Percentiles rank a stretch among this genome's conserved stretches.
Evolutionary conservation across 768 basidiomycete genomes (phyloP).

Genomic region (Cantharellus anzutake): DNA sequence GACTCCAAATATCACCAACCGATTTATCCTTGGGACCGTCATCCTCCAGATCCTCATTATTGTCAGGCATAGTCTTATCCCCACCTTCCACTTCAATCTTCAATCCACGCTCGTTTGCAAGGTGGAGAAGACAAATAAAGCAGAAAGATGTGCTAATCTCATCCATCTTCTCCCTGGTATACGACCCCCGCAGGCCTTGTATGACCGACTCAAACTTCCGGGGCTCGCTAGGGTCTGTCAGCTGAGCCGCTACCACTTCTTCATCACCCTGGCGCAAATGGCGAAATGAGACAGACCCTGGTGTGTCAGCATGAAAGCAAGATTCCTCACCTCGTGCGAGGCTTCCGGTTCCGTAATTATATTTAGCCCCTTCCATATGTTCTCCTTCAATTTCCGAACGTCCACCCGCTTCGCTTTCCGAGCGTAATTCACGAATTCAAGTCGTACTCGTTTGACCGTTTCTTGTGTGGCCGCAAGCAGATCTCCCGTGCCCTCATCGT

Average conservation of each 20-base stretch:
- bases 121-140: conserved; percentile 90
- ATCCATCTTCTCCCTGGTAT: conserved; percentile 86
- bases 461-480: conserved; percentile 64
- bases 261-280: neutral
- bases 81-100: conserved; percentile 34
- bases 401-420: conserved; percentile 94
- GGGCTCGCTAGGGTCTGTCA: conserved; percentile 46
- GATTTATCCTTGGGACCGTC: conserved; percentile 9
- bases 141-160: conserved; percentile 99
- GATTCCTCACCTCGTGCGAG: conserved; percentile 20
- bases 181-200: conserved; percentile 55
- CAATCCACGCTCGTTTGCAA: conserved; percentile 92
- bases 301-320: conserved; percentile 1
- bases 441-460: conserved; percentile 58
- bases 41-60: conserved; percentile 10
- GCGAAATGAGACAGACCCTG: neutral
- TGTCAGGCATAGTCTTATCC: conserved; percentile 5
- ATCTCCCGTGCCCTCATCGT: conserved; percentile 53
- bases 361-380: conserved; percentile 87
- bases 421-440: conserved; percentile 83
- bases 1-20: conserved; percentile 12
- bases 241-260: conserved; percentile 16
- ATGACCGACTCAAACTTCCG: conserved; percentile 69
- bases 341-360: conserved; percentile 30
- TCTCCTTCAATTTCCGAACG: conserved; percentile 90